Percentiles rank a stretch among this genome's conserved stretches.
phyloP scores from a whole-genome alignment of 495 filamentous ascomycete species.

The Eremomyces bilateralis region DNA sequence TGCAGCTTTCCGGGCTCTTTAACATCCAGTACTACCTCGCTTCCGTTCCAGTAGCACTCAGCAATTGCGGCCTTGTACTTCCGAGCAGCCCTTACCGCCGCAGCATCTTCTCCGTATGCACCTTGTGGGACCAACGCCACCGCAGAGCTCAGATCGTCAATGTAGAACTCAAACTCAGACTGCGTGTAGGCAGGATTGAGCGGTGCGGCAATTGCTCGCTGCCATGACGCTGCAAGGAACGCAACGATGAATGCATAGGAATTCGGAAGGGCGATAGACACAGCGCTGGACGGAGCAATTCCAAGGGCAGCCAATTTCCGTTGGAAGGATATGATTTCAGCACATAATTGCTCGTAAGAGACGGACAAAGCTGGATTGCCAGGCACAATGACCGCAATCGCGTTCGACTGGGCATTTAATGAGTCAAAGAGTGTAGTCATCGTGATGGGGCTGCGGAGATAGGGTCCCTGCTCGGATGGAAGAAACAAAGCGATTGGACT shows the following conservation, averaged over 20 bases:
- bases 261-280: constrained; percentile 58
- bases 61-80: constrained; percentile 60
- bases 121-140: constrained; percentile 51
- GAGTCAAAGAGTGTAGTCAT: constrained; percentile 28
- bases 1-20: constrained; percentile 47
- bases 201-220: constrained; percentile 59
- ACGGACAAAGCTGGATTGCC: constrained; percentile 34
- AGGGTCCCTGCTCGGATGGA: too few relatives aligned
- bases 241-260: constrained; percentile 65
- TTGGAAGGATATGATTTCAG: constrained; percentile 44
- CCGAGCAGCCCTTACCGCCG: constrained; percentile 49
- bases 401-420: constrained; percentile 21
- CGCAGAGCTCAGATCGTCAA: constrained; percentile 58
- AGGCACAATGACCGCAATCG: constrained; percentile 48
- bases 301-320: constrained; percentile 48
- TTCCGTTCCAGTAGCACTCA: constrained; percentile 54
- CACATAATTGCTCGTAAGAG: constrained; percentile 37
- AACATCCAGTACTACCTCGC: constrained; percentile 48
- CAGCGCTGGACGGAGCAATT: constrained; percentile 36
- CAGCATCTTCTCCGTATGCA: constrained; percentile 34
- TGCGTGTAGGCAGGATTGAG: constrained; percentile 50
- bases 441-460: too few relatives aligned
- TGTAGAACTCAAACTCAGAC: constrained; percentile 76
- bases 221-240: constrained; percentile 56
- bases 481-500: too few relatives aligned